Evolutionary conservation across 441 rosid species (phyloP).

Genomic region (Croton setiger): DNA sequence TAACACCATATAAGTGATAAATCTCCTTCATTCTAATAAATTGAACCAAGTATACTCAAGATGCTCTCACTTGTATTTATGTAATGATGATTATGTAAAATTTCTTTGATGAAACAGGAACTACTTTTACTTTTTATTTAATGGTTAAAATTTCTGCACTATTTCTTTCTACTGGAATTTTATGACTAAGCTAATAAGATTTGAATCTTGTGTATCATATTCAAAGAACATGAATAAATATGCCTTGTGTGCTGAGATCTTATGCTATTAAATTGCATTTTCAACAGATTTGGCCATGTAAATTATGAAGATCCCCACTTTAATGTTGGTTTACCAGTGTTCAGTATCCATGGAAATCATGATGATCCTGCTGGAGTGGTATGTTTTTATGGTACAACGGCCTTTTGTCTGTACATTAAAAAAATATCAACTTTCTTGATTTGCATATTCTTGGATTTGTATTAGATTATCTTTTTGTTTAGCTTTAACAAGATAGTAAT

Average conservation of each 20-base stretch:
- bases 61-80: not conserved
- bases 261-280: constrained; percentile 11
- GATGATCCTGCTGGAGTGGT: constrained; percentile 99
- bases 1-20: not conserved
- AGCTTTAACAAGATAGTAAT: not conserved
- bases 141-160: not conserved
- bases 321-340: constrained; percentile 95
- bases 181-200: not conserved
- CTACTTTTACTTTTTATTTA: not conserved
- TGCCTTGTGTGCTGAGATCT: not conserved
- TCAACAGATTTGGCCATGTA: constrained; percentile 91
- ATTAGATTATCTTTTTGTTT: not conserved
- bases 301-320: constrained; percentile 98
- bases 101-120: constrained; percentile 1
- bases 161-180: not conserved
- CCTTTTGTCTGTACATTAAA: constrained; percentile 18
- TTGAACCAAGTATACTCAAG: not conserved
- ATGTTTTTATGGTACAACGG: constrained; percentile 27
- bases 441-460: not conserved
- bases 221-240: not conserved
- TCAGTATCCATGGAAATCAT: constrained; percentile 98
- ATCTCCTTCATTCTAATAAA: not conserved
- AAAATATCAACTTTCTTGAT: not conserved
- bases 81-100: not conserved
- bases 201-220: constrained; percentile 4